Percentiles rank a stretch among this genome's conserved stretches.
phyloP scores from a whole-genome alignment of 208 protist species.

The Leptomonas seymouri region DNA sequence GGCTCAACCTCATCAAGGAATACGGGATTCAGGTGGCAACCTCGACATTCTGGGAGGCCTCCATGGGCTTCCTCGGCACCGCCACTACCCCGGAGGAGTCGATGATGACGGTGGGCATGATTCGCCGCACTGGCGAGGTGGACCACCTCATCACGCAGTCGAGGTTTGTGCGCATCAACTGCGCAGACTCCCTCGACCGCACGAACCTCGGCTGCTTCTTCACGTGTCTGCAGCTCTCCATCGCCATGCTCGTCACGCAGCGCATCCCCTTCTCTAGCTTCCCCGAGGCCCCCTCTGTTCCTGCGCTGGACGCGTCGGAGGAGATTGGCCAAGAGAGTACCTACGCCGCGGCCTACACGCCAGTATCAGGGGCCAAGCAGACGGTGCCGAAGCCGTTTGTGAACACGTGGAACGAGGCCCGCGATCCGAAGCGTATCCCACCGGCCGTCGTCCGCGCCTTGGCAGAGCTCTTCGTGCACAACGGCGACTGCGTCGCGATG shows the following conservation, averaged over 20 bases:
- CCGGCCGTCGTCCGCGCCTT: slow-evolving; percentile 55
- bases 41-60: slow-evolving; percentile 67
- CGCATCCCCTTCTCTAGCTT: slow-evolving; percentile 61
- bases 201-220: slow-evolving; percentile 96
- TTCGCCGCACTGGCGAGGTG: slow-evolving; percentile 47
- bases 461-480: slow-evolving; percentile 79
- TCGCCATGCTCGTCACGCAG: slow-evolving; percentile 79
- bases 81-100: slow-evolving; percentile 42
- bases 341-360: slow-evolving; percentile 41
- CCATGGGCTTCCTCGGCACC: slow-evolving; percentile 59
- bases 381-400: slow-evolving; percentile 60
- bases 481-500: slow-evolving; percentile 90
- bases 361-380: slow-evolving; percentile 47
- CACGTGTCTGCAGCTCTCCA: slow-evolving; percentile 75
- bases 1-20: slow-evolving; percentile 76
- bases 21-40: slow-evolving; percentile 74
- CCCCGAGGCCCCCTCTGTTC: slow-evolving; percentile 48
- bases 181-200: slow-evolving; percentile 93
- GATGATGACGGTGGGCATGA: slow-evolving; percentile 72
- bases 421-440: slow-evolving; percentile 55
- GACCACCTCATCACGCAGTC: slow-evolving; percentile 61
- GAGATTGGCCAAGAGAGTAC: slow-evolving; percentile 33
- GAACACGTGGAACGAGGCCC: slow-evolving; percentile 72
- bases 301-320: slow-evolving; percentile 50
- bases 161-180: slow-evolving; percentile 92